Evolutionary conservation across 371 early-diverging fungal genomes (phyloP).

Genomic region (Apophysomyces sp.): DNA sequence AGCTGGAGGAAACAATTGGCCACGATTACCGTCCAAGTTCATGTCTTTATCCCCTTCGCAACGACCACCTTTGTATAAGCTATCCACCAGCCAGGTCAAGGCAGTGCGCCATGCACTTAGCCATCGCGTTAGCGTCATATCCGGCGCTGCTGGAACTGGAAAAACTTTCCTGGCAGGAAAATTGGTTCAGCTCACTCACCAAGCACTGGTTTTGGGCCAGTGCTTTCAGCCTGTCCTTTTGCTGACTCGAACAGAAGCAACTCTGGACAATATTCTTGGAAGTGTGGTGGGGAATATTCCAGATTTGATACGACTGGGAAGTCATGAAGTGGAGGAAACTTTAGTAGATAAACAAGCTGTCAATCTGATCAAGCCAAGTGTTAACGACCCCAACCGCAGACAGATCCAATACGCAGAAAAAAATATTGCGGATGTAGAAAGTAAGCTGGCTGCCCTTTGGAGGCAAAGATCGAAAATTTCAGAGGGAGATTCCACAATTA

Average conservation of each 20-base stretch:
- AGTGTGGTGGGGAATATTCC: conserved; percentile 9
- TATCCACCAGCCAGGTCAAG: conserved; percentile 35
- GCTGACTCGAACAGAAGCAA: conserved; percentile 23
- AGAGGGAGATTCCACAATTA: conserved; percentile 6
- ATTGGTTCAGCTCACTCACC: conserved; percentile 25
- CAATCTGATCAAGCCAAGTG: background rate
- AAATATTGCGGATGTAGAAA: conserved; percentile 10
- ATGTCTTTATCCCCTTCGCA: conserved; percentile 1
- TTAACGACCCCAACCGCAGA: conserved; percentile 22
- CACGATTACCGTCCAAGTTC: conserved; percentile 2
- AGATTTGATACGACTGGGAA: conserved; percentile 33
- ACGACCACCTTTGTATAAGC: conserved; percentile 18
- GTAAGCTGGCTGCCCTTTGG: conserved; percentile 21
- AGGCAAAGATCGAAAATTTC: conserved; percentile 10
- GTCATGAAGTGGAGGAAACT: background rate
- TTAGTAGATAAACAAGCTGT: conserved; percentile 19
- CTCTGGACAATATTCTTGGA: conserved; percentile 25
- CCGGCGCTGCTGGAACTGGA: conserved; percentile 42
- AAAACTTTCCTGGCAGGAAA: conserved; percentile 40
- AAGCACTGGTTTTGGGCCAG: conserved; percentile 21
- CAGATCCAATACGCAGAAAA: conserved; percentile 20
- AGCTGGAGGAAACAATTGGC: conserved; percentile 24
- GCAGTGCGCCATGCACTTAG: conserved; percentile 34
- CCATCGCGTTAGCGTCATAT: conserved; percentile 33
- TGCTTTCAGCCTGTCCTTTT: conserved; percentile 37